Conservation (phyloP, 805 yeast genomes). For the Candida jianshihensis region DNA sequence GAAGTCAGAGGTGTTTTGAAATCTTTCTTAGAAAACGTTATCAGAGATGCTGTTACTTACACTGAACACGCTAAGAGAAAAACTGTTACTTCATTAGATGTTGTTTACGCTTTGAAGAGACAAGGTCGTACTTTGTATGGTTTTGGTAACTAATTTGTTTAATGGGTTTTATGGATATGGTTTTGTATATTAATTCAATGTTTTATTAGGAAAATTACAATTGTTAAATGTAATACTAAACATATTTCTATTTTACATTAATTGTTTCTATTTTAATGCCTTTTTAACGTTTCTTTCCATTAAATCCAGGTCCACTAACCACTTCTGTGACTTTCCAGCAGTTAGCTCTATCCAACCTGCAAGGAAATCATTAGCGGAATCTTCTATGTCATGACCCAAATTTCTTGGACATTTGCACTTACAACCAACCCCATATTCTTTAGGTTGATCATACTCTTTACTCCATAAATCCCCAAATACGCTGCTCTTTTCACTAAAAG, state of each 20-base stretch:
- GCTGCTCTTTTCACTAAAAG: conserved; percentile 9
- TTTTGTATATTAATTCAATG: conserved; percentile 1
- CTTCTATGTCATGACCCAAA: conserved; percentile 53
- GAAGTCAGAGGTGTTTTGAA: conserved; percentile 97
- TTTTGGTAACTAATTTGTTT: conserved; percentile 86
- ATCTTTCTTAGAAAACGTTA: conserved; percentile 93
- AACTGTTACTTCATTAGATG: conserved; percentile 98
- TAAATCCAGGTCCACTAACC: no score
- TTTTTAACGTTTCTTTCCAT: no score
- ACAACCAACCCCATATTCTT: conserved; percentile 64
- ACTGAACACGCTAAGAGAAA: conserved; percentile 99
- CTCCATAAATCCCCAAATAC: conserved; percentile 18
- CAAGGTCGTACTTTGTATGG: conserved; percentile 99
- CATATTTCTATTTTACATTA: no score
- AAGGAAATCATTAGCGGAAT: conserved; percentile 45
- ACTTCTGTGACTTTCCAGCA: no score
- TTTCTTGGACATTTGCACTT: conserved; percentile 74
- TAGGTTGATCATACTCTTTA: conserved; percentile 29
- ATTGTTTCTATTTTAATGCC: no score
- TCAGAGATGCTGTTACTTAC: conserved; percentile 98
- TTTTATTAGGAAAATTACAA: background rate
- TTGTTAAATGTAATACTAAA: no score
- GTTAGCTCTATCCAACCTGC: conserved; percentile 41
- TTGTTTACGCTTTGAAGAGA: conserved; percentile 98
- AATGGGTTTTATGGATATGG: conserved; percentile 1